Conservation (phyloP, 306 rosid genomes). For the Cucumis hystrix region DNA sequence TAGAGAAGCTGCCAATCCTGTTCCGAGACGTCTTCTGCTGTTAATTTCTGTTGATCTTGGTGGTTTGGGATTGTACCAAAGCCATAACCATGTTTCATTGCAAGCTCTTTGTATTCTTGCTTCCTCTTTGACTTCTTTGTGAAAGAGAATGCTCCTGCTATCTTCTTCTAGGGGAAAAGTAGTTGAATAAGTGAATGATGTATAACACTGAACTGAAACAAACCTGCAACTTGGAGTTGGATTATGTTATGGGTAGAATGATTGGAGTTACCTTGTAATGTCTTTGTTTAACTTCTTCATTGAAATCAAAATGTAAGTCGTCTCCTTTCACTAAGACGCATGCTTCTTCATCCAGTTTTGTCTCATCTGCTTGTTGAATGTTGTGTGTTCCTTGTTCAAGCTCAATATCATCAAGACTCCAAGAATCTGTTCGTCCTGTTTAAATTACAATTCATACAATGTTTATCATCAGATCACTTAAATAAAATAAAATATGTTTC, state of each 20-base stretch:
- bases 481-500: not conserved
- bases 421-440: slow-evolving; percentile 23
- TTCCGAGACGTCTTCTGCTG: slow-evolving; percentile 24
- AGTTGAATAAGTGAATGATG: not conserved
- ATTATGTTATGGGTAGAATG: not conserved
- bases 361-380: slow-evolving; percentile 10
- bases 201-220: not conserved
- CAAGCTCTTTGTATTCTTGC: slow-evolving; percentile 75
- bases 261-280: slow-evolving; percentile 40
- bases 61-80: slow-evolving; percentile 9
- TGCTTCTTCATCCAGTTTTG: slow-evolving; percentile 55
- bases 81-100: slow-evolving; percentile 25
- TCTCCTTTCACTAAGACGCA: slow-evolving; percentile 55
- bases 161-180: slow-evolving; percentile 33
- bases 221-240: not conserved
- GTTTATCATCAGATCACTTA: slow-evolving; percentile 9
- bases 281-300: slow-evolving; percentile 10
- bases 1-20: slow-evolving; percentile 83
- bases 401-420: slow-evolving; percentile 17
- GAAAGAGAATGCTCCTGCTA: slow-evolving; percentile 34
- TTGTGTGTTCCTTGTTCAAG: slow-evolving; percentile 17
- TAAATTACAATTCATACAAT: not conserved
- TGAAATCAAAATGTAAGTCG: slow-evolving; percentile 29
- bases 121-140: slow-evolving; percentile 49
- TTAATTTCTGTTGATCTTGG: slow-evolving; percentile 13